Conservation (phyloP, 805 yeast genomes). For the Yarrowia sp. region DNA sequence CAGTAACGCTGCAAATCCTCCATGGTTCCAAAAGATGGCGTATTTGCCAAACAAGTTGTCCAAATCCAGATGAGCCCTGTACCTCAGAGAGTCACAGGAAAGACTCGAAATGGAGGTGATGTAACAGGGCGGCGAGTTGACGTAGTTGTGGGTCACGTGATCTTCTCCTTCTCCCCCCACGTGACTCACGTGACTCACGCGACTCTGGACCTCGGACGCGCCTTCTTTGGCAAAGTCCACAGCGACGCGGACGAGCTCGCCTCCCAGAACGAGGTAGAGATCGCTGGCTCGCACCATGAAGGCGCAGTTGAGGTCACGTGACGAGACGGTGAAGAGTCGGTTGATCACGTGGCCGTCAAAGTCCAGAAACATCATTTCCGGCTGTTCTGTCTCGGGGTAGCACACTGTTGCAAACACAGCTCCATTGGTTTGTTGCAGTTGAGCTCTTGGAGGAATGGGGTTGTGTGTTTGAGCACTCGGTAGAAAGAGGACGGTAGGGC, state of each 20-base stretch:
- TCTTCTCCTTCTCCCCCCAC: not conserved
- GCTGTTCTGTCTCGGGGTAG: not conserved
- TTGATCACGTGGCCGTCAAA: not conserved
- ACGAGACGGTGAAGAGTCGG: conserved; percentile 9
- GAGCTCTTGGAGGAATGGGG: conserved; percentile 28
- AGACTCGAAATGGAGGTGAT: not conserved
- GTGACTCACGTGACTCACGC: conserved; percentile 6
- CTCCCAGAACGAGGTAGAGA: not conserved
- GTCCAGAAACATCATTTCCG: conserved; percentile 11
- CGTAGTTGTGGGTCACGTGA: conserved; percentile 4
- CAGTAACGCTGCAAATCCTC: conserved; percentile 9
- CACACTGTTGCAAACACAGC: conserved; percentile 18
- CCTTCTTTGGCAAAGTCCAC: not conserved
- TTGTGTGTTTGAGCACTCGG: not conserved
- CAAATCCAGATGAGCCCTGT: conserved; percentile 19
- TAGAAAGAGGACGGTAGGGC: conserved; percentile 3
- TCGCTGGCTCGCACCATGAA: conserved; percentile 3
- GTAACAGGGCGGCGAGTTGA: not conserved
- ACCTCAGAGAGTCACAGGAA: not conserved
- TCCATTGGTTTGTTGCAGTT: conserved; percentile 9
- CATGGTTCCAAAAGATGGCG: conserved; percentile 21
- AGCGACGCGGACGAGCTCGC: not conserved
- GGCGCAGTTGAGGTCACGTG: conserved; percentile 20
- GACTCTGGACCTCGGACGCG: not conserved
- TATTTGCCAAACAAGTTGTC: conserved; percentile 27